Percentiles rank a stretch among this genome's conserved stretches.
Evolutionary conservation across 2,329 filamentous ascomycete genomes (phyloP).

Genomic region (Xylariaceae sp.): DNA sequence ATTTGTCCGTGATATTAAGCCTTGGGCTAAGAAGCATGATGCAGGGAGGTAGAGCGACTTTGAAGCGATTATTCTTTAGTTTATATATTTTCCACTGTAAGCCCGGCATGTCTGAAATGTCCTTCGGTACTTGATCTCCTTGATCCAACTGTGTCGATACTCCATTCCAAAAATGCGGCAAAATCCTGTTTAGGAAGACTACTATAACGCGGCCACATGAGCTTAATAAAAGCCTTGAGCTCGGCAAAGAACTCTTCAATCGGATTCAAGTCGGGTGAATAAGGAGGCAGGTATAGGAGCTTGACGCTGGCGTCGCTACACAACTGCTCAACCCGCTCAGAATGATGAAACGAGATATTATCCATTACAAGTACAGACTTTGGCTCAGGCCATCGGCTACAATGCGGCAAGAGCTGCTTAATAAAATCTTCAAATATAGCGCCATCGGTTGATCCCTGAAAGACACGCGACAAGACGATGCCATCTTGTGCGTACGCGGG

Average conservation of each 20-base stretch:
- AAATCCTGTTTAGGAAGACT: conserved; percentile 16
- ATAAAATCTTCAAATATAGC: conserved; percentile 26
- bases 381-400: conserved; percentile 25
- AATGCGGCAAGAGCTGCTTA: conserved; percentile 27
- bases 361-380: conserved; percentile 32
- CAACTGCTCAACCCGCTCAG: conserved; percentile 21
- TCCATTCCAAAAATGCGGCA: conserved; percentile 23
- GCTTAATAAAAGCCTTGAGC: conserved; percentile 9
- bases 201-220: conserved; percentile 1
- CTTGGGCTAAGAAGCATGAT: conserved; percentile 19
- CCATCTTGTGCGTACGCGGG: conserved; percentile 26
- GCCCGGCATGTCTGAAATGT: conserved; percentile 20
- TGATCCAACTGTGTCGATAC: conserved; percentile 21
- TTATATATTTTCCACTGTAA: conserved; percentile 16
- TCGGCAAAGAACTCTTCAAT: conserved; percentile 14
- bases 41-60: neutral
- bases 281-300: conserved; percentile 8
- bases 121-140: conserved; percentile 19
- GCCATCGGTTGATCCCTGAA: conserved; percentile 22
- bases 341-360: conserved; percentile 28
- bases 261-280: conserved; percentile 8
- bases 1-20: conserved; percentile 30
- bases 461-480: conserved; percentile 20
- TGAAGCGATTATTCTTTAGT: neutral
- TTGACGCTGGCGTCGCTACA: conserved; percentile 17